Evolutionary conservation across 2,329 filamentous ascomycete species (phyloP).

Genomic region (Phaeophleospora eucalypticola): DNA sequence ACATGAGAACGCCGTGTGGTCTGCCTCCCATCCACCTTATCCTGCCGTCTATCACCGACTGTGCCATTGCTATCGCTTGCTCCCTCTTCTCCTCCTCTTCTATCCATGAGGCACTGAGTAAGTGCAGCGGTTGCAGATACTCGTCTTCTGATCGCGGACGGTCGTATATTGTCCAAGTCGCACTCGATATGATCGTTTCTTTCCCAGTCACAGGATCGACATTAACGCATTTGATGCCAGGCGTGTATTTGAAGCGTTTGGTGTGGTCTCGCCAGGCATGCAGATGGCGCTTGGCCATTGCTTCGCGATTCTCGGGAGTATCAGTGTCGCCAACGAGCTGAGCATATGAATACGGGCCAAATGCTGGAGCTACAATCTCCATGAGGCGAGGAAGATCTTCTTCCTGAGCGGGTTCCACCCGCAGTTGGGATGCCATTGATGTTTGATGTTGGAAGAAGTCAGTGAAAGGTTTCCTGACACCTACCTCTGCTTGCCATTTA

Average conservation of each 20-base stretch:
- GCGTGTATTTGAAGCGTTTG: constrained; percentile 6
- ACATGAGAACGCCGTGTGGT: constrained; percentile 22
- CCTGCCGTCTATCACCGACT: constrained; percentile 15
- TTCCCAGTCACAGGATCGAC: constrained; percentile 15
- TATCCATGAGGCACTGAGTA: constrained; percentile 21
- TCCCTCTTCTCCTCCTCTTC: constrained; percentile 7
- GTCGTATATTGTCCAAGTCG: constrained; percentile 24
- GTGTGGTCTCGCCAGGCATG: constrained; percentile 21
- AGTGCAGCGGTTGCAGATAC: constrained; percentile 10
- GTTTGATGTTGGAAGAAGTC: too few relatives aligned
- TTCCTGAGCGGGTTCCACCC: constrained; percentile 19
- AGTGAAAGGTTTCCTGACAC: too few relatives aligned
- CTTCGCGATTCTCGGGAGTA: constrained; percentile 13
- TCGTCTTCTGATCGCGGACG: constrained; percentile 11
- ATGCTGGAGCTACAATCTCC: constrained; percentile 18
- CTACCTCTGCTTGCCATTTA: too few relatives aligned
- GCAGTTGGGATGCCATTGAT: constrained; percentile 6
- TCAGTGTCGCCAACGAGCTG: constrained; percentile 17
- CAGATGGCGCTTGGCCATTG: constrained; percentile 18
- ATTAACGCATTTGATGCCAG: constrained; percentile 23
- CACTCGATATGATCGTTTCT: constrained; percentile 20
- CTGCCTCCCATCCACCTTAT: constrained; percentile 18
- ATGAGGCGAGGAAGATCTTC: constrained; percentile 23
- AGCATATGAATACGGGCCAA: constrained; percentile 12
- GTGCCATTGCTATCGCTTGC: constrained; percentile 4